phyloP scores from a whole-genome alignment of 306 rosid genomes.

The Quercus parvula region DNA sequence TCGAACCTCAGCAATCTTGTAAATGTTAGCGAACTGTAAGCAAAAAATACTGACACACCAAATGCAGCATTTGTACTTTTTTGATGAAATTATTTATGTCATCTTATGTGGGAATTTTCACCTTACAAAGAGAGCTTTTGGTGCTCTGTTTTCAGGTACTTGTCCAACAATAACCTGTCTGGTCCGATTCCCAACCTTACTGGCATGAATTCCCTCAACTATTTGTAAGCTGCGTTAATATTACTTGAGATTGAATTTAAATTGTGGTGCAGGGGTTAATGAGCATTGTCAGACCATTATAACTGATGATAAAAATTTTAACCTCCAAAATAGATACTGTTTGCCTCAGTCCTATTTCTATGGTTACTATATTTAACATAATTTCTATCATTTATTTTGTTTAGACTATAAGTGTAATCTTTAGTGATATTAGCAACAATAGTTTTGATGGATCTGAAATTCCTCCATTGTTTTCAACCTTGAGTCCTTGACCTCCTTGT shows the following conservation, averaged over 20 bases:
- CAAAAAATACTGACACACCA: slow-evolving; percentile 8
- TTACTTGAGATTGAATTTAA: neutral
- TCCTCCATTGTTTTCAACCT: slow-evolving; percentile 47
- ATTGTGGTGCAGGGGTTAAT: neutral
- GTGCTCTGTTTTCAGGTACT: slow-evolving; percentile 35
- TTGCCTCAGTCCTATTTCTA: neutral
- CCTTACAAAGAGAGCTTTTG: neutral
- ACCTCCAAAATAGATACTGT: neutral
- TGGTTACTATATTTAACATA: neutral
- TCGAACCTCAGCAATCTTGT: slow-evolving; percentile 41
- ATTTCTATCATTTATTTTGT: neutral
- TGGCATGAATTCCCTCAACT: slow-evolving; percentile 41
- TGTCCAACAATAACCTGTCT: slow-evolving; percentile 57
- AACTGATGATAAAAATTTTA: neutral
- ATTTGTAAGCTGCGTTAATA: slow-evolving; percentile 37
- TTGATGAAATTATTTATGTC: neutral
- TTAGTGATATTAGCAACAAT: slow-evolving; percentile 62
- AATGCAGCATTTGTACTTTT: neutral
- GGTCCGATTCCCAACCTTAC: slow-evolving; percentile 54
- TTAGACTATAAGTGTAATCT: slow-evolving; percentile 2
- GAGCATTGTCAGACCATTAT: neutral
- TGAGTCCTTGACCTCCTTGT: slow-evolving; percentile 53
- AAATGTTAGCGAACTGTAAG: slow-evolving; percentile 41
- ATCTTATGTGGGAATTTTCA: neutral
- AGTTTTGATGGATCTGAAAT: slow-evolving; percentile 42